Evolutionary conservation across 148 eudicot genomes (phyloP).

Genomic region (Selenicereus undatus): DNA sequence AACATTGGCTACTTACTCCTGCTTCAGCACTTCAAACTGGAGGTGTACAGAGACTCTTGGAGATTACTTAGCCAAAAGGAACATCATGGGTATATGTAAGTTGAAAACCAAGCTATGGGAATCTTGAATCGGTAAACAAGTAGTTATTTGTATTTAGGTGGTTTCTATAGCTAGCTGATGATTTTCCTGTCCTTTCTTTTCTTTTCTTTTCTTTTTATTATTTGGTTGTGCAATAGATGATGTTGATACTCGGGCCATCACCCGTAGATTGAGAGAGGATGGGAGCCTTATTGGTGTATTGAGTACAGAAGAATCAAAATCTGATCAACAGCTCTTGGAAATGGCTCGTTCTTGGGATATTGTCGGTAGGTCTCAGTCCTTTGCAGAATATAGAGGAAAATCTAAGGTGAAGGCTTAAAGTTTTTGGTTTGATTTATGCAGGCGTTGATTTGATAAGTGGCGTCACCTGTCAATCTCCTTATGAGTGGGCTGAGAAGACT

Average conservation of each 20-base stretch:
- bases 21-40: constrained; percentile 84
- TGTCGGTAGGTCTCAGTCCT: constrained; percentile 52
- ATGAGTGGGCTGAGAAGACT: constrained; percentile 79
- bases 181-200: constrained; percentile 10
- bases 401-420: not conserved
- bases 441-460: constrained; percentile 92
- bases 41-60: constrained; percentile 77
- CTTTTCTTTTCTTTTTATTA: not conserved
- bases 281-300: constrained; percentile 97
- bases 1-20: constrained; percentile 1
- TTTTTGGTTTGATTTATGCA: constrained; percentile 29
- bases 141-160: not conserved
- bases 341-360: constrained; percentile 90
- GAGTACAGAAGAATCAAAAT: constrained; percentile 80
- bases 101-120: constrained; percentile 9
- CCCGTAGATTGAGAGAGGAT: constrained; percentile 87
- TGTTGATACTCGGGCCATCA: constrained; percentile 96
- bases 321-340: constrained; percentile 73
- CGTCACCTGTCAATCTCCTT: constrained; percentile 75
- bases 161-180: not conserved
- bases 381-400: not conserved
- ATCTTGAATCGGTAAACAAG: constrained; percentile 5
- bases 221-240: constrained; percentile 52
- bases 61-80: constrained; percentile 74
- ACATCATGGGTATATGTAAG: constrained; percentile 98